These are phyloP conservation scores for Citrullus amarus DNA, from an alignment of 306 rosid species.

Conservation along the genomic window DNA sequence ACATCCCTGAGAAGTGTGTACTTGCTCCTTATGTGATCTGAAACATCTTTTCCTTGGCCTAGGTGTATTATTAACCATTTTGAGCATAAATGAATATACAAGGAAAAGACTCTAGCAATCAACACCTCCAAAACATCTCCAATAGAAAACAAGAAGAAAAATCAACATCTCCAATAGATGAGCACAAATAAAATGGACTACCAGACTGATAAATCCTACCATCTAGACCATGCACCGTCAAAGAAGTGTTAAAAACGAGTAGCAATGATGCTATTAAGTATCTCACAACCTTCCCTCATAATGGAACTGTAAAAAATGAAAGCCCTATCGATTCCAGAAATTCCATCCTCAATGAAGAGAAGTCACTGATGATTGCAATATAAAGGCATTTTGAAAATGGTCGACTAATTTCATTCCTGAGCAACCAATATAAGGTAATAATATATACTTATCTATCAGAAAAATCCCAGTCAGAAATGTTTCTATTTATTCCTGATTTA, in stretches of 20 bases:
- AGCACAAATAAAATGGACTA: neutral
- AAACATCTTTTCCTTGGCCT: constrained; percentile 49
- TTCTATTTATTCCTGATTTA: constrained; percentile 3
- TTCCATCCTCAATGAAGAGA: neutral
- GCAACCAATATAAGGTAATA: neutral
- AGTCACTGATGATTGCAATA: neutral
- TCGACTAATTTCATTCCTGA: neutral
- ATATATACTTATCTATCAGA: neutral
- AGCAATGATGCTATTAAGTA: neutral
- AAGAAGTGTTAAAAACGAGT: neutral
- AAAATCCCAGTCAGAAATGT: constrained; percentile 11
- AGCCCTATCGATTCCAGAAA: neutral
- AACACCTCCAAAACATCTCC: neutral
- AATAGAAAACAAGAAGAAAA: neutral
- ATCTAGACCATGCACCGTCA: neutral
- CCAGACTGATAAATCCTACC: neutral
- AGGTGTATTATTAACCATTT: constrained; percentile 1
- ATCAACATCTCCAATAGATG: neutral
- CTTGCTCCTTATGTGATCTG: constrained; percentile 49
- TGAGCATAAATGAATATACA: neutral
- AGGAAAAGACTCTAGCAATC: neutral
- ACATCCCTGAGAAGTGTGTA: constrained; percentile 53
- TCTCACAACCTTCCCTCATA: neutral
- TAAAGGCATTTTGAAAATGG: neutral
- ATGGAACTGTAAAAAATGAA: neutral